phyloP scores from a whole-genome alignment of 441 rosid species.

The Erysimum pusillum region DNA sequence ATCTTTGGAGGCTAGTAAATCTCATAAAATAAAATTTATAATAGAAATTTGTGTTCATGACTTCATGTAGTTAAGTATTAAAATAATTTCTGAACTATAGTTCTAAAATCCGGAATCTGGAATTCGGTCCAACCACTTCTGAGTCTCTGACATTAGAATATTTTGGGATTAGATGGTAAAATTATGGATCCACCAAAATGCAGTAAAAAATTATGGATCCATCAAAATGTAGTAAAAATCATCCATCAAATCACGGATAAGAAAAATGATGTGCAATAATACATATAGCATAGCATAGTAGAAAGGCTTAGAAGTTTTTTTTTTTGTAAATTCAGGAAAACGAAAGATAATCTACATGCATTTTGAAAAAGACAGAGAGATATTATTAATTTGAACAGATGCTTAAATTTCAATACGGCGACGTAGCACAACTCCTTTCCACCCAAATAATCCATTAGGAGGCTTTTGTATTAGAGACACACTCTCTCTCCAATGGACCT shows the following conservation, averaged over 20 bases:
- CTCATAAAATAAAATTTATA: neutral
- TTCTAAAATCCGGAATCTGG: neutral
- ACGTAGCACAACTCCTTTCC: constrained; percentile 62
- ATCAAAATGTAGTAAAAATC: neutral
- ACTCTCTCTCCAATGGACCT: constrained; percentile 36
- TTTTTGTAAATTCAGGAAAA: neutral
- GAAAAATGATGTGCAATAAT: too few species aligned
- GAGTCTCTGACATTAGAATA: neutral
- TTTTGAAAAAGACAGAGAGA: neutral
- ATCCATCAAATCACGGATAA: neutral
- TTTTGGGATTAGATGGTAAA: neutral
- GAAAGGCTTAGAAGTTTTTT: neutral
- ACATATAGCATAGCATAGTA: too few species aligned
- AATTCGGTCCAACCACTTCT: neutral
- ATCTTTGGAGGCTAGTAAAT: neutral
- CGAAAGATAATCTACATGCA: neutral
- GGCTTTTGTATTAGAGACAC: constrained; percentile 26
- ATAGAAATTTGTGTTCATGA: neutral
- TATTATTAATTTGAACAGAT: constrained; percentile 8
- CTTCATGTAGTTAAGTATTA: neutral
- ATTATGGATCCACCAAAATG: neutral
- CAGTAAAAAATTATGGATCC: neutral
- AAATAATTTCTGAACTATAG: neutral
- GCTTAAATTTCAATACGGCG: constrained; percentile 33
- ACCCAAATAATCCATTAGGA: constrained; percentile 63